Base-by-base conservation (phyloP, 2,329 filamentous ascomycete genomes). In the Alternaria sp. region DNA sequence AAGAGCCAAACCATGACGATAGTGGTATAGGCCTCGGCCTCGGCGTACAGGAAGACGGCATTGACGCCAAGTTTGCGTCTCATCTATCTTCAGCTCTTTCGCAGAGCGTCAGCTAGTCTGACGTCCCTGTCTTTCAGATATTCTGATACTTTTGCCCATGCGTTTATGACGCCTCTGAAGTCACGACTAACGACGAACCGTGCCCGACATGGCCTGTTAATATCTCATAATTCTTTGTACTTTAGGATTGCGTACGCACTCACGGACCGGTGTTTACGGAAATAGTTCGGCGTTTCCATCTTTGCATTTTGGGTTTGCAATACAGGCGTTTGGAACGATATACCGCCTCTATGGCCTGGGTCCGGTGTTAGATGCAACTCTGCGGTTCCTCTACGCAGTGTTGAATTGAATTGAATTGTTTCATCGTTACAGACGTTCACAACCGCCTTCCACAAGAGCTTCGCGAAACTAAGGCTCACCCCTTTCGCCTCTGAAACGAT, bases 11-110 rank as follows among this genome's bases (percentile, higher is more conserved):
- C 55, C 75, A 74, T 54, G 76, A 79, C 54, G 77, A 80, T 57
- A 78, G 76, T 62, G 76, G 75, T 17, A 78, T 79, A 32, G 74
- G 70, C 52, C 72, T 77, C 59, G 76, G 75, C 26, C 77, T 79
- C 40, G 74, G 70, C 55, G 71, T 75, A 17, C 69, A 78, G 6
- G 76, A 79, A 36, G 77, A 80, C 30, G 68, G 72, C n/a, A 73
- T 78, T 36, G 77, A 79, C 19, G 70, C 75, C 13, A 79, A 77
- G 50, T 77, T 78, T 54, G 68, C 72, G 25, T 62, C 69, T 11
- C 73, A 74, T 47, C 70, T 73, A 49, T 61, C 69, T 17, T 71
- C 71, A 50, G 58, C 68, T 17, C 67, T 74, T 17, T 60, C 73
- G 11, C 73, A 73, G 54, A 69, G 72, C 43, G 64, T 70, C 51